Evolutionary conservation across 2,329 filamentous ascomycete species (phyloP).

Genomic region (Colletotrichum tropicicola): DNA sequence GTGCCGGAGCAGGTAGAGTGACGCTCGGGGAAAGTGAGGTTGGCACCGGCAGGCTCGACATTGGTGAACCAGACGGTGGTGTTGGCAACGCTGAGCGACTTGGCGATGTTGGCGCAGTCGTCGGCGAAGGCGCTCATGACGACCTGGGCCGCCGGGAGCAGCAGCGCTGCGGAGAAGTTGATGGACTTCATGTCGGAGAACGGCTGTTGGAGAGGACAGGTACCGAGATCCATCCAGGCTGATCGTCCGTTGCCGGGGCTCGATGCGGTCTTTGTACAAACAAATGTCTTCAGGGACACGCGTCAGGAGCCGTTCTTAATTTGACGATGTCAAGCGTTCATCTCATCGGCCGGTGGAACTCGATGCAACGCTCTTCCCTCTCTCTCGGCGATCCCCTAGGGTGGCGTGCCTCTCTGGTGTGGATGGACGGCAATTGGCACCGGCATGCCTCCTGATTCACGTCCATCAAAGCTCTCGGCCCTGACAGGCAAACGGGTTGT

Average conservation of each 20-base stretch:
- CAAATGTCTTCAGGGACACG: background rate
- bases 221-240: background rate
- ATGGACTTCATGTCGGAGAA: constrained; percentile 25
- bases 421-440: constrained; percentile 15
- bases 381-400: constrained; percentile 8
- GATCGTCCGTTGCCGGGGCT: background rate
- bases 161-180: constrained; percentile 19
- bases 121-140: constrained; percentile 23
- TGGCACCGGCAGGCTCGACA: constrained; percentile 48
- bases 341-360: background rate
- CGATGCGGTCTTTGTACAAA: background rate
- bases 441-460: constrained; percentile 18
- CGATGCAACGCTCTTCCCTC: constrained; percentile 1
- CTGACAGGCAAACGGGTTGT: background rate
- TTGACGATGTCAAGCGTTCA: background rate
- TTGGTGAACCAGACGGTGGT: constrained; percentile 46
- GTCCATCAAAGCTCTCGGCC: background rate
- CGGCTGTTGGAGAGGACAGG: background rate
- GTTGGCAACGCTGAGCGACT: constrained; percentile 32
- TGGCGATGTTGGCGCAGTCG: constrained; percentile 37
- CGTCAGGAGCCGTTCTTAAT: background rate
- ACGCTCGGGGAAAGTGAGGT: constrained; percentile 45
- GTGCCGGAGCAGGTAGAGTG: constrained; percentile 45
- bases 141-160: constrained; percentile 24
- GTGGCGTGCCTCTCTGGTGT: background rate